These are phyloP conservation scores for Podospora bellae-mahoneyi DNA, from an alignment of 495 filamentous ascomycete genomes.

Conservation along the genomic window DNA sequence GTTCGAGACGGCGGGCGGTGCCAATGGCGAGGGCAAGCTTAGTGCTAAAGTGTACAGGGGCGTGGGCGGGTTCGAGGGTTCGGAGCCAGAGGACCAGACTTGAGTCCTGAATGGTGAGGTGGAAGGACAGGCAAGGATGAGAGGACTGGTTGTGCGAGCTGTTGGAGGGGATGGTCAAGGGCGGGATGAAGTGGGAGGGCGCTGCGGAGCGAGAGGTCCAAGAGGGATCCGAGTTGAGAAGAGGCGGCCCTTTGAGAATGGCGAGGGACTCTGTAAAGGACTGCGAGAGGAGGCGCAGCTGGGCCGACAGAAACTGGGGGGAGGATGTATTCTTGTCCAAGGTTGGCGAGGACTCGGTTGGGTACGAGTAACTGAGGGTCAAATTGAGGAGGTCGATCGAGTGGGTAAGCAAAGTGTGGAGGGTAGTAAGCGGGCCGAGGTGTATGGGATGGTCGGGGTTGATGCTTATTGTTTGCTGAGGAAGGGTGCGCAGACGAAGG, in stretches of 20 bases:
- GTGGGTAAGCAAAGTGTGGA: constrained; percentile 71
- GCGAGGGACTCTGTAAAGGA: constrained; percentile 67
- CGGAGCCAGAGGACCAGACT: constrained; percentile 75
- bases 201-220: constrained; percentile 41
- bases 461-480: constrained; percentile 48
- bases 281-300: constrained; percentile 72
- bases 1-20: constrained; percentile 58
- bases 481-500: constrained; percentile 48
- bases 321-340: constrained; percentile 27
- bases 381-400: constrained; percentile 76
- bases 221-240: constrained; percentile 31
- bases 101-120: constrained; percentile 73
- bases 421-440: constrained; percentile 64
- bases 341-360: constrained; percentile 42
- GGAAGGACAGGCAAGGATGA: constrained; percentile 57
- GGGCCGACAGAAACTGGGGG: constrained; percentile 65
- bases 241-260: constrained; percentile 56
- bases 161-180: constrained; percentile 34
- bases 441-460: constrained; percentile 55
- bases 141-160: constrained; percentile 40
- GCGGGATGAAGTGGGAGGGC: constrained; percentile 43
- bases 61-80: constrained; percentile 63
- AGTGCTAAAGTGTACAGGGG: constrained; percentile 47
- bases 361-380: constrained; percentile 56
- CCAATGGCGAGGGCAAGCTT: constrained; percentile 55